Evolutionary conservation across 305 asterid genomes (phyloP).

Genomic region (Fraxinus sp.): DNA sequence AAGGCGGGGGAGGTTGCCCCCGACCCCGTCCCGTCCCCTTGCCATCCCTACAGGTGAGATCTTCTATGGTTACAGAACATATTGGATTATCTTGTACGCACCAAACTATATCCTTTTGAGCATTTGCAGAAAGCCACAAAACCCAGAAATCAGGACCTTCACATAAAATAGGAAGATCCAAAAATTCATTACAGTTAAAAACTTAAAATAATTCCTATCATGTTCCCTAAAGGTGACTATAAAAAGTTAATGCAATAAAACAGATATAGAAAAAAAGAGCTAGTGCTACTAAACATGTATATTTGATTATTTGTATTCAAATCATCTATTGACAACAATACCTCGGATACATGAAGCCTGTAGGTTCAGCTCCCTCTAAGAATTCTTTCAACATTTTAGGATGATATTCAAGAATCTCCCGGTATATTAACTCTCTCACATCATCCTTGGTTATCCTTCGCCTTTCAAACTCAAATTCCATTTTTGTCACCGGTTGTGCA

Average conservation of each 20-base stretch:
- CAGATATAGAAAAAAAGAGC: neutral
- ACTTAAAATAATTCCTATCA: neutral
- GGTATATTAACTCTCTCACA: constrained; percentile 80
- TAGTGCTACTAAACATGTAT: neutral
- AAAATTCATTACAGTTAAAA: neutral
- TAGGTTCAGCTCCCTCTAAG: constrained; percentile 90
- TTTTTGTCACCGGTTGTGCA: constrained; percentile 90
- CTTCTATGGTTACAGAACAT: neutral
- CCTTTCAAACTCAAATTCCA: constrained; percentile 97
- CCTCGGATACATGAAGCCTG: constrained; percentile 97
- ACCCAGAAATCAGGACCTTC: neutral
- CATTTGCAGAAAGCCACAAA: neutral
- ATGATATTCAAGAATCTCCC: constrained; percentile 93
- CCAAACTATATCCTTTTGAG: neutral
- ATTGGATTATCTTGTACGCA: neutral
- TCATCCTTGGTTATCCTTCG: constrained; percentile 95
- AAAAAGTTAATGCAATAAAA: neutral
- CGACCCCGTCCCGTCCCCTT: no score
- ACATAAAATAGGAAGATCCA: neutral
- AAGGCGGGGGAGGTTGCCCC: no score
- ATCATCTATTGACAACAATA: constrained; percentile 13
- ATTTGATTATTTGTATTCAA: neutral
- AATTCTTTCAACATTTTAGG: constrained; percentile 91
- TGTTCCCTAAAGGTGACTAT: neutral
- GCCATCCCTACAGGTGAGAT: neutral